Evolutionary conservation across 2,329 filamentous ascomycete genomes (phyloP), one percentile per base, ranked within the genome.

Genomic region (Aspergillus versicolor): DNA sequence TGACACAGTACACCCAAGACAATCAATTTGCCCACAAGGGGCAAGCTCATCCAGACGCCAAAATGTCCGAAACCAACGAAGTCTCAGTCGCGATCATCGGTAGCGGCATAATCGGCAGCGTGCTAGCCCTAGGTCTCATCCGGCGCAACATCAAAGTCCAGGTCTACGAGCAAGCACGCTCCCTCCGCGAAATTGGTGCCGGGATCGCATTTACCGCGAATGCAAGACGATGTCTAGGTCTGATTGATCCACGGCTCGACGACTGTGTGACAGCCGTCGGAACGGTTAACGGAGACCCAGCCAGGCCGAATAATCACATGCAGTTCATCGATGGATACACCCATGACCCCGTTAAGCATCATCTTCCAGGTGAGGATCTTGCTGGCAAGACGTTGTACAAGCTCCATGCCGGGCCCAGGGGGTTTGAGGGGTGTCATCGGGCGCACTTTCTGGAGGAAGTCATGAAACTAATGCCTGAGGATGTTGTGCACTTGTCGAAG

Each of bases 401-500:
- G 27, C 38, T 66, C 13, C 53, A 54, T 37, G 57, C 54, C 1
- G 57, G 65, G 4, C 30, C 56, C 3, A 52, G 57, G 15, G 60
- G 63, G 6, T 63, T 67, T n/a, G 64, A 63, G 42, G 65, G 65
- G n/a, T 63, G 67, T 47, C 72, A 74, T 50, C 70, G 78, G 9
- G 75, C 75, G 12, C 67, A 75, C 34, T 78, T 78, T 52, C 64
- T 80, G 21, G 73, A 75, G 49, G 68, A 73, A 45, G 55, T 81
- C 27, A 69, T 79, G 1, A 70, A 74, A 27, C 54, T 76, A 5
- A 63, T 82, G n/a, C 77, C 76, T 0, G 58, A 64, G 2, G 69
- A 72, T 6, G 65, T 73, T 7, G 68, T 72, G 3, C 42, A 66
- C 44, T 73, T 77, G 52, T 64, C 67, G 1, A 76, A 77, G 60